Evolutionary conservation across 495 filamentous ascomycete genomes (phyloP).

Genomic region (Sordaria brevicollis): DNA sequence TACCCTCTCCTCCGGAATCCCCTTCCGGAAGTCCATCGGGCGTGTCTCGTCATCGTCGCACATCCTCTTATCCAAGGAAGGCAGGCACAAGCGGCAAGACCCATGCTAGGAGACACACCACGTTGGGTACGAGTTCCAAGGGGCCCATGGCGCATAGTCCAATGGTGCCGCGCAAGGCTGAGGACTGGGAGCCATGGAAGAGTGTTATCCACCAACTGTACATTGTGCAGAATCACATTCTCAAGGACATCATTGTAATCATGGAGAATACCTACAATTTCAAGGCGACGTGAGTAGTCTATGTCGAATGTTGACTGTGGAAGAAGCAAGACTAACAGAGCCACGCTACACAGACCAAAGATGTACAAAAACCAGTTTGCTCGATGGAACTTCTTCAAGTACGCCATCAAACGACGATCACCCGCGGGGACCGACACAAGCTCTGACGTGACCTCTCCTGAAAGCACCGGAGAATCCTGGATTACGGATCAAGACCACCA

Average conservation of each 20-base stretch:
- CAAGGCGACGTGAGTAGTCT: constrained; percentile 16
- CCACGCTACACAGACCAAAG: constrained; percentile 11
- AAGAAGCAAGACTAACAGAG: background rate
- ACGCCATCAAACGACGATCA: constrained; percentile 16
- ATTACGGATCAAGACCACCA: background rate
- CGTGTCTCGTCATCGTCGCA: background rate
- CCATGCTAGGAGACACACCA: background rate
- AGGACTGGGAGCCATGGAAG: constrained; percentile 26
- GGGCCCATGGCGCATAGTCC: background rate
- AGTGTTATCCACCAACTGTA: constrained; percentile 19
- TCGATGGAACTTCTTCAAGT: constrained; percentile 24
- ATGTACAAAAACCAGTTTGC: constrained; percentile 28
- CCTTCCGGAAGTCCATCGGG: background rate
- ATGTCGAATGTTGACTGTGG: background rate
- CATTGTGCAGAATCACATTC: constrained; percentile 21
- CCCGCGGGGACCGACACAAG: constrained; percentile 3
- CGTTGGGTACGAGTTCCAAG: background rate
- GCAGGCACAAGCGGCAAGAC: background rate
- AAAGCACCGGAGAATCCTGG: background rate
- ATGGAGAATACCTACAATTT: constrained; percentile 21
- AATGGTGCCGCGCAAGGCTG: constrained; percentile 13
- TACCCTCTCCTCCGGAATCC: background rate
- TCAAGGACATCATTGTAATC: constrained; percentile 19
- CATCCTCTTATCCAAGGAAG: background rate
- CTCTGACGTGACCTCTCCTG: background rate